These are phyloP conservation scores for Naganishia sp. DNA, from an alignment of 1,284 basidiomycete genomes.

Conservation along the genomic window DNA sequence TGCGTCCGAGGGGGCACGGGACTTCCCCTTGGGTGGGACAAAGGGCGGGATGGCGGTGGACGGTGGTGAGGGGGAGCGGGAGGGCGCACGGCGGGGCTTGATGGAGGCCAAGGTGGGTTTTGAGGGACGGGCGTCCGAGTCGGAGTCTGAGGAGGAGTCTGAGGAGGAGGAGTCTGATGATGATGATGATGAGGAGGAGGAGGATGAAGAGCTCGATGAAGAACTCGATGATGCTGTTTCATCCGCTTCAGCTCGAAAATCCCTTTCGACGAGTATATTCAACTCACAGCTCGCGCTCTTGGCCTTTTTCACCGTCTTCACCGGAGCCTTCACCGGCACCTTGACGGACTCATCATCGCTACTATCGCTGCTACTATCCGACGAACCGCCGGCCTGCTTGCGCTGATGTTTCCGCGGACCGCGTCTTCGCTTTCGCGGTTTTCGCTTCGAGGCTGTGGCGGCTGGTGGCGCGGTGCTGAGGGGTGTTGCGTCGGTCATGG, in stretches of 20 bases:
- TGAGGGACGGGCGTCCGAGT: conserved; percentile 21
- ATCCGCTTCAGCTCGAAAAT: neutral
- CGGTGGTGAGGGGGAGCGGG: conserved; percentile 31
- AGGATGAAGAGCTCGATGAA: conserved; percentile 27
- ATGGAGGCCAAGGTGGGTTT: neutral
- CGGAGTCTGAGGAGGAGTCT: conserved; percentile 31
- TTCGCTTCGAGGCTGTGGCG: conserved; percentile 7
- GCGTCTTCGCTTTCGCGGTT: conserved; percentile 30
- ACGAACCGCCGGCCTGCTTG: conserved; percentile 14
- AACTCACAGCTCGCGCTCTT: conserved; percentile 7
- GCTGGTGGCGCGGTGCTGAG: neutral
- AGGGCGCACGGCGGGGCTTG: conserved; percentile 6
- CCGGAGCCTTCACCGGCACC: neutral
- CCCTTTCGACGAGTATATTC: neutral
- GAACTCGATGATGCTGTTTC: neutral
- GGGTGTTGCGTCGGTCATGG: conserved; percentile 22
- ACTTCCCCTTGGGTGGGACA: conserved; percentile 18
- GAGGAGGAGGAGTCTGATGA: conserved; percentile 27
- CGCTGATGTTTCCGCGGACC: conserved; percentile 22
- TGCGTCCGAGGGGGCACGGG: conserved; percentile 7
- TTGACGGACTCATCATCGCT: conserved; percentile 23
- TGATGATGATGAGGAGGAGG: conserved; percentile 25
- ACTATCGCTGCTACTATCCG: conserved; percentile 11
- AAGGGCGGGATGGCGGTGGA: conserved; percentile 28
- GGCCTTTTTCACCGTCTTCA: neutral